These are phyloP conservation scores for Xylaria sp. DNA, from an alignment of 2,329 filamentous ascomycete genomes.

Conservation along the genomic window DNA sequence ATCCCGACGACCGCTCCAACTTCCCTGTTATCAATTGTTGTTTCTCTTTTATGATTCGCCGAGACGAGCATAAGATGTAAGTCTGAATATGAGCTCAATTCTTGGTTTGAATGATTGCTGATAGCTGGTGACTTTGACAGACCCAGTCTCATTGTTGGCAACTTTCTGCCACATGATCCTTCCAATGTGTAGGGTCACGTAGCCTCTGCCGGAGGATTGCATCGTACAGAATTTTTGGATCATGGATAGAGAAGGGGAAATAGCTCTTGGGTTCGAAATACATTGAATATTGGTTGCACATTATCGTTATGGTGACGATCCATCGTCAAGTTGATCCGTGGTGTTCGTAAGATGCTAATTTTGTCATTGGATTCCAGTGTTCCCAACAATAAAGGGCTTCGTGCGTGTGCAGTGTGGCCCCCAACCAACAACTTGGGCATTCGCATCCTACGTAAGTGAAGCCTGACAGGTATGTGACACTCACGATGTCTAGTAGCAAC, in stretches of 20 bases:
- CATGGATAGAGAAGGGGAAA: not conserved
- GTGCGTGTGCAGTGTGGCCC: not conserved
- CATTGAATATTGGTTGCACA: not conserved
- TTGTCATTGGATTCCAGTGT: not conserved
- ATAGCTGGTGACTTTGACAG: constrained; percentile 45
- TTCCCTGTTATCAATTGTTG: constrained; percentile 81
- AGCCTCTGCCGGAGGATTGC: constrained; percentile 4
- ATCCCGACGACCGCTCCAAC: constrained; percentile 62
- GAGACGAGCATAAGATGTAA: constrained; percentile 95
- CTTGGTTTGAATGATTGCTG: constrained; percentile 5
- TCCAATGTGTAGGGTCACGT: constrained; percentile 34
- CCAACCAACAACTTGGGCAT: not conserved
- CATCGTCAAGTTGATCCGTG: not conserved
- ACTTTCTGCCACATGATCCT: constrained; percentile 85
- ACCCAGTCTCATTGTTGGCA: constrained; percentile 90
- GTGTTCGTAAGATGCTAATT: not conserved
- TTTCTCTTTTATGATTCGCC: constrained; percentile 93
- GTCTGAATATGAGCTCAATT: constrained; percentile 32
- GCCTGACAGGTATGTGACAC: not conserved
- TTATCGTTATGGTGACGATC: not conserved
- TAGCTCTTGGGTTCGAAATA: not conserved
- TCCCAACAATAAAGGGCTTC: not conserved
- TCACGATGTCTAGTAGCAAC: not conserved
- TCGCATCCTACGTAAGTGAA: not conserved
- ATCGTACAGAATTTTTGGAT: not conserved